phyloP scores from a whole-genome alignment of 352 stramenopile genomes.

The Phytopythium ostracodes region DNA sequence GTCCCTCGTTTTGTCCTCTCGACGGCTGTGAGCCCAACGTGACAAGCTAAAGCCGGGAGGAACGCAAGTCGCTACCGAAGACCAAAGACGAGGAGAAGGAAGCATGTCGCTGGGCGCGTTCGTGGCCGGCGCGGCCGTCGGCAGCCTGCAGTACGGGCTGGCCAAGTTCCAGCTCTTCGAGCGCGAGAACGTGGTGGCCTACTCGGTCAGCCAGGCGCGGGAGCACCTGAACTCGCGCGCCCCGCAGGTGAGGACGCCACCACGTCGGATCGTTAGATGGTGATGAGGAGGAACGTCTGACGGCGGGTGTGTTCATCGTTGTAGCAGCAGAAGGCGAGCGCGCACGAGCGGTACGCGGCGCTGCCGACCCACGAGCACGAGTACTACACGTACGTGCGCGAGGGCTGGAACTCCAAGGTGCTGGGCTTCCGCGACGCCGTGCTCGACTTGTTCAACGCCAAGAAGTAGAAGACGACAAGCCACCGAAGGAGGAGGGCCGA shows the following conservation, averaged over 20 bases:
- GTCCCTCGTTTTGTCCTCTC: neutral
- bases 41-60: neutral
- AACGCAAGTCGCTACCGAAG: neutral
- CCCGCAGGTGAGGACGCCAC: constrained; percentile 18
- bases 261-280: neutral
- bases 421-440: constrained; percentile 53
- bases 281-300: neutral
- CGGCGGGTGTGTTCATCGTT: constrained; percentile 4
- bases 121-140: constrained; percentile 54
- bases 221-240: constrained; percentile 43
- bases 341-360: constrained; percentile 52
- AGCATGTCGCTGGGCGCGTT: constrained; percentile 72
- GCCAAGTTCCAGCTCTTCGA: constrained; percentile 70
- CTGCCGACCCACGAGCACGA: constrained; percentile 73
- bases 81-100: neutral
- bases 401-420: constrained; percentile 72
- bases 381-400: constrained; percentile 73
- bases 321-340: constrained; percentile 19
- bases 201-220: constrained; percentile 59
- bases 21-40: neutral
- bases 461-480: constrained; percentile 15
- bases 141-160: constrained; percentile 58
- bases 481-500: neutral
- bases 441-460: constrained; percentile 48
- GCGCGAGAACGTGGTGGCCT: constrained; percentile 65